Evolutionary conservation across 2,329 filamentous ascomycete species (phyloP).

Genomic region (Trichoderma sp.): DNA sequence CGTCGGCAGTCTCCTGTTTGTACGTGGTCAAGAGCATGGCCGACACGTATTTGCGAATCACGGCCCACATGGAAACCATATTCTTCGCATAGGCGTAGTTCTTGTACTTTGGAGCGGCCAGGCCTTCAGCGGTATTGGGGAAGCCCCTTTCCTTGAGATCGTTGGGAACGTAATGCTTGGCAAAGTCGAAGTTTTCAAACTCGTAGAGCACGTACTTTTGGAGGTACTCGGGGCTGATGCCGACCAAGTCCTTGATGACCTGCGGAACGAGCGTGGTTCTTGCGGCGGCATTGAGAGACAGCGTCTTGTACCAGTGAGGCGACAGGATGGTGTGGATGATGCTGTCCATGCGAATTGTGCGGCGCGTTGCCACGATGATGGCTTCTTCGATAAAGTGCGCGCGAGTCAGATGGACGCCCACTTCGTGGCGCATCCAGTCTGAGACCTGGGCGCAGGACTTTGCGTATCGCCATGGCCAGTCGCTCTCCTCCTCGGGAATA

Average conservation of each 20-base stretch:
- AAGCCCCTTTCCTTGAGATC: not conserved
- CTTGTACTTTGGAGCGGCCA: constrained; percentile 48
- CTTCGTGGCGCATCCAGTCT: constrained; percentile 55
- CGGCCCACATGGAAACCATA: constrained; percentile 50
- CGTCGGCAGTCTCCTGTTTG: not conserved
- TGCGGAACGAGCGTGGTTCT: constrained; percentile 49
- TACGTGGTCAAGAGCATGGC: constrained; percentile 40
- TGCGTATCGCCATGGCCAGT: constrained; percentile 58
- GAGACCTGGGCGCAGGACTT: constrained; percentile 53
- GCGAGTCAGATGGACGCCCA: constrained; percentile 52
- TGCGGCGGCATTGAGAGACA: constrained; percentile 54
- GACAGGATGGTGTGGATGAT: constrained; percentile 48
- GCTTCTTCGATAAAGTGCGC: constrained; percentile 36
- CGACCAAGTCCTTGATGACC: not conserved
- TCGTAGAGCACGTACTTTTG: not conserved
- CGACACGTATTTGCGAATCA: constrained; percentile 48
- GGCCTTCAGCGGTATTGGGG: not conserved
- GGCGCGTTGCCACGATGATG: constrained; percentile 52
- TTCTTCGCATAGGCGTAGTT: constrained; percentile 56
- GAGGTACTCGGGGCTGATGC: not conserved
- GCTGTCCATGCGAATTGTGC: constrained; percentile 48
- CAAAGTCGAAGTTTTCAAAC: not conserved
- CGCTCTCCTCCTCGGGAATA: constrained; percentile 39
- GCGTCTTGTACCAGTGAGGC: constrained; percentile 56
- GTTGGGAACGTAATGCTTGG: not conserved